A percentile compares a stretch with the other conserved stretches of the same genome.
Conservation (phyloP, 1,139 yeast species). For the Candida tropicalis region DNA sequence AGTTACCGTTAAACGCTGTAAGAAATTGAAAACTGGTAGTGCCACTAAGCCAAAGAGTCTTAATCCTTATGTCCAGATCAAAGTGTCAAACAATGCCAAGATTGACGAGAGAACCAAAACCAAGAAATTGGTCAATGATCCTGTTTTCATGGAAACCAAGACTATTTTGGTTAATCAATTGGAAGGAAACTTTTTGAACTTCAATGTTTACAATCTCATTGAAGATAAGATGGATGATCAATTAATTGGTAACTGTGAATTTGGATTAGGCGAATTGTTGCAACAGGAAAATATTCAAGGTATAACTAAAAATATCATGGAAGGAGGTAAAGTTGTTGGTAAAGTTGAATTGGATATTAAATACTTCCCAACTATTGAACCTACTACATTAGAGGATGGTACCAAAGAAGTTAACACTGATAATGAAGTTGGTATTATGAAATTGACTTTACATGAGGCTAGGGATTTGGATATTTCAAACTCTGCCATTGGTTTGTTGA, state of each 20-base stretch:
- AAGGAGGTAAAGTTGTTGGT: constrained; percentile 63
- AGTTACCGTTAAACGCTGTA: constrained; percentile 58
- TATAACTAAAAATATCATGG: constrained; percentile 38
- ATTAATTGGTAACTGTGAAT: constrained; percentile 56
- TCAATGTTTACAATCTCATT: constrained; percentile 55
- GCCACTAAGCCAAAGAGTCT: constrained; percentile 47
- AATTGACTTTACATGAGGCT: constrained; percentile 72
- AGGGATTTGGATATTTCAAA: constrained; percentile 64
- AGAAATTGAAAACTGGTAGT: constrained; percentile 44
- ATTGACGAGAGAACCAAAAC: constrained; percentile 55
- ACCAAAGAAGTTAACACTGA: constrained; percentile 51
- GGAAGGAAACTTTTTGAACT: constrained; percentile 54
- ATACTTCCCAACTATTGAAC: constrained; percentile 62
- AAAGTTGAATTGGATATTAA: constrained; percentile 60
- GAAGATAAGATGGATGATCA: constrained; percentile 56
- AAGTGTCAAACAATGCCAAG: constrained; percentile 46
- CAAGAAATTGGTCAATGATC: constrained; percentile 56
- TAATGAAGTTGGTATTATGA: constrained; percentile 70
- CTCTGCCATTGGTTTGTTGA: constrained; percentile 69
- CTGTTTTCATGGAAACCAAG: constrained; percentile 68
- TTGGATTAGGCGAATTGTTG: constrained; percentile 59
- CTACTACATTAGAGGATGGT: constrained; percentile 52
- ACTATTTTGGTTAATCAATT: constrained; percentile 60
- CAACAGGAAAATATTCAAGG: constrained; percentile 49
- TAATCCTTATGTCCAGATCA: constrained; percentile 62